A percentile compares a stretch with the other conserved stretches of the same genome.
Evolutionary conservation across 495 filamentous ascomycete species (phyloP).

Genomic region (Podospora fimiseda): DNA sequence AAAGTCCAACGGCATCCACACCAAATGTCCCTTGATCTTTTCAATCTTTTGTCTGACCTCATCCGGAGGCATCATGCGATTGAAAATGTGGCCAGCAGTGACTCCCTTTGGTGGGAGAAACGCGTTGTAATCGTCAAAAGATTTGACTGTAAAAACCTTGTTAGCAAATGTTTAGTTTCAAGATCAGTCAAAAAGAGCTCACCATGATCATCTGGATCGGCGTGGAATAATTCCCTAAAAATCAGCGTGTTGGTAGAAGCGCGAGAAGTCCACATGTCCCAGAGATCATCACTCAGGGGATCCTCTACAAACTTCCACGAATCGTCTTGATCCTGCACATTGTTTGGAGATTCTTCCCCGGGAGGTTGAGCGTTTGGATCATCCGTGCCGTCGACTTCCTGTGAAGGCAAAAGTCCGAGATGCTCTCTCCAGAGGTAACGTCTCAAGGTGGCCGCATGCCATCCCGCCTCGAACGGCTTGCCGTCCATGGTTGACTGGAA

Average conservation of each 20-base stretch:
- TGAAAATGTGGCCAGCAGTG: constrained; percentile 80
- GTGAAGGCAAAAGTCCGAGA: constrained; percentile 71
- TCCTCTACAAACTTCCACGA: constrained; percentile 75
- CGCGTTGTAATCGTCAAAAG: constrained; percentile 78
- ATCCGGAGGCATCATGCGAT: constrained; percentile 59
- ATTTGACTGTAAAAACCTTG: constrained; percentile 55
- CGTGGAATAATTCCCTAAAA: constrained; percentile 86
- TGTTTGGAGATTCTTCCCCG: constrained; percentile 60
- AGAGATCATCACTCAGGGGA: constrained; percentile 71
- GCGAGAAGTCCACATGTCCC: constrained; percentile 73
- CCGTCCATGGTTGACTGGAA: constrained; percentile 76
- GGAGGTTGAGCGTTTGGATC: constrained; percentile 82
- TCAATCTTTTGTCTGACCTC: constrained; percentile 72
- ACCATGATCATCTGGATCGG: constrained; percentile 85
- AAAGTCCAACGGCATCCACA: constrained; percentile 93
- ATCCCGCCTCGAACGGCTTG: constrained; percentile 62
- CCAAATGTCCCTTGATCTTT: constrained; percentile 77
- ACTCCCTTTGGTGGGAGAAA: constrained; percentile 63
- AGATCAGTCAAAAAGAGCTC: constrained; percentile 12
- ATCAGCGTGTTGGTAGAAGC: constrained; percentile 75
- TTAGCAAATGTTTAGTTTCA: constrained; percentile 4
- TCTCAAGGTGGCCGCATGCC: constrained; percentile 72
- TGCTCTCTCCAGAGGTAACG: constrained; percentile 91
- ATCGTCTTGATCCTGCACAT: constrained; percentile 53
- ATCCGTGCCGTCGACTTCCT: constrained; percentile 60